Evolutionary conservation across 2,329 filamentous ascomycete species (phyloP).

Genomic region (Stachybotrys echinatus): DNA sequence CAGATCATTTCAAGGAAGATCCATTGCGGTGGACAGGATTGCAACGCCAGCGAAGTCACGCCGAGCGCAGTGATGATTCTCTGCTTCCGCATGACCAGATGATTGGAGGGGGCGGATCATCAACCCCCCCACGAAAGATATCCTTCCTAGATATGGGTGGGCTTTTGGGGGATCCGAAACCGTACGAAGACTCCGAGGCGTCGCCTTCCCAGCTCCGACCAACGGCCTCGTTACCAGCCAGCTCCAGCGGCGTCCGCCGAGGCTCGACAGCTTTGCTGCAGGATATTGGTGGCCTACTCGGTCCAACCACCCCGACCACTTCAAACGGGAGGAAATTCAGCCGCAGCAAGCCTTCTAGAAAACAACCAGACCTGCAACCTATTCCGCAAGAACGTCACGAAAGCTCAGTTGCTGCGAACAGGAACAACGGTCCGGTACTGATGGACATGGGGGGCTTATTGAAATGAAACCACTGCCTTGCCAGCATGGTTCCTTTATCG

Average conservation of each 20-base stretch:
- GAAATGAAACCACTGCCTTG: slow-evolving; percentile 14
- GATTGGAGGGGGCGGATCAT: slow-evolving; percentile 13
- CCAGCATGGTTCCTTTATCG: too few species aligned
- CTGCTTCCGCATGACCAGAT: slow-evolving; percentile 30
- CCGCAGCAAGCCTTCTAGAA: background rate
- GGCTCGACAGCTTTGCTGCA: slow-evolving; percentile 55
- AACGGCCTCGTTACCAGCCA: slow-evolving; percentile 39
- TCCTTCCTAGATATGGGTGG: slow-evolving; percentile 86
- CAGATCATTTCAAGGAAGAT: slow-evolving; percentile 23
- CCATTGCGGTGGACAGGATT: slow-evolving; percentile 45
- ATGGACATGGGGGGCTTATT: slow-evolving; percentile 36
- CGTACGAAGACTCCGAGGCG: background rate
- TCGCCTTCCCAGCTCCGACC: slow-evolving; percentile 13
- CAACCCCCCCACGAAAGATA: slow-evolving; percentile 36
- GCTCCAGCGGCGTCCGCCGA: slow-evolving; percentile 38
- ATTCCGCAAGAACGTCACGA: slow-evolving; percentile 37
- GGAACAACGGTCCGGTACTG: slow-evolving; percentile 26
- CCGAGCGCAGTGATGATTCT: slow-evolving; percentile 39
- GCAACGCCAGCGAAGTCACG: slow-evolving; percentile 28
- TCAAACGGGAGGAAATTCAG: background rate
- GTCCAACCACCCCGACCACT: slow-evolving; percentile 27
- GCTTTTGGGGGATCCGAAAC: slow-evolving; percentile 50
- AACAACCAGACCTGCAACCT: slow-evolving; percentile 34
- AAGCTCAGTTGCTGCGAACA: slow-evolving; percentile 4
- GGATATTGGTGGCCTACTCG: slow-evolving; percentile 51